These are phyloP conservation scores for Trichoderma sp. DNA, from an alignment of 2,329 filamentous ascomycete genomes.

Conservation along the genomic window DNA sequence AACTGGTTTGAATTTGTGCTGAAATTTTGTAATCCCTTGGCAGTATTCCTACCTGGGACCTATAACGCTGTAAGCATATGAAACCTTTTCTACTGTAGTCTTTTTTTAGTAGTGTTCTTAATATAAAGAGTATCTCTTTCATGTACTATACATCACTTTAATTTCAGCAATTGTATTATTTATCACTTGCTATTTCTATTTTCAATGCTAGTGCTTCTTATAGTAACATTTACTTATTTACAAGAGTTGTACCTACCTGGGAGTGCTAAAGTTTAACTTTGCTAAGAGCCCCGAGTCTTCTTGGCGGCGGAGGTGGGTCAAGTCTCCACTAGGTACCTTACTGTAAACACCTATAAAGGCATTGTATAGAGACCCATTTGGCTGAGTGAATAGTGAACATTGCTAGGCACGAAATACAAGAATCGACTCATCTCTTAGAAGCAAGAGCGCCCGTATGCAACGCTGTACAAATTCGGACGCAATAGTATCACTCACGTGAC, in stretches of 20 bases:
- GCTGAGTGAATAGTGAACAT: background rate
- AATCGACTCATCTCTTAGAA: background rate
- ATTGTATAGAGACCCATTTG: background rate
- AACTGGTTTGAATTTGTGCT: no score
- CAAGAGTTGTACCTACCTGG: no score
- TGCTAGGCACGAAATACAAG: background rate
- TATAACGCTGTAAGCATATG: no score
- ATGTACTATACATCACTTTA: background rate
- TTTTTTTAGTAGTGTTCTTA: background rate
- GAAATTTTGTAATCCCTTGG: no score
- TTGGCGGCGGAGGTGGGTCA: background rate
- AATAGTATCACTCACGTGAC: background rate
- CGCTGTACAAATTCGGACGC: background rate
- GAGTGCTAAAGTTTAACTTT: background rate
- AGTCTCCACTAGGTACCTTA: background rate
- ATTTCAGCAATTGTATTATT: no score
- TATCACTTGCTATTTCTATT: no score
- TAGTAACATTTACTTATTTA: no score
- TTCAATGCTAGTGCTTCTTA: no score
- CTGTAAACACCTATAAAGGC: background rate
- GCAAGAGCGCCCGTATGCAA: background rate
- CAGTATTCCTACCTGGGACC: no score
- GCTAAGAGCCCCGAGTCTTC: background rate
- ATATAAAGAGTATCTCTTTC: background rate
- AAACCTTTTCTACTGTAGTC: no score